Evolutionary conservation across 495 filamentous ascomycete genomes (phyloP), one percentile per base, ranked within the genome.

Genomic region (Filosporella fistucella): DNA sequence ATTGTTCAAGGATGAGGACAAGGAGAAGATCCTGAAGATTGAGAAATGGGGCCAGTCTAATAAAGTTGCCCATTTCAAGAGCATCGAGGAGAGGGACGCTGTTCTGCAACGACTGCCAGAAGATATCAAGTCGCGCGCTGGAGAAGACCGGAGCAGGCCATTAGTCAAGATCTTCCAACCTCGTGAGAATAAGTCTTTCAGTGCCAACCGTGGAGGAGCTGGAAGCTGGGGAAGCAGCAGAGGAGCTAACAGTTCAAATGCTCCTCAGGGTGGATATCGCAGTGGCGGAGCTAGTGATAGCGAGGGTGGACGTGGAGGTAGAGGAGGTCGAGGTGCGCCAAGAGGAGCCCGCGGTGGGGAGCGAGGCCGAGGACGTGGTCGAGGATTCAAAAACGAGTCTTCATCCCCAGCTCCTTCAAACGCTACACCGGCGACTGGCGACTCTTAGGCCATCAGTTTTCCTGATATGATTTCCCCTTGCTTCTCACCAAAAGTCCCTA

Each of bases 1-100:
- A 25, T 72, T 91, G 4, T 88, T 99, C 56, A 63, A 77, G 4
- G 82, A 94, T 11, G 88, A 94, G 51, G 88, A 95, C 60, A 83
- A 80, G 62, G 58, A 71, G 10, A 95, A 91, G 66, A 84, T 95
- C 43, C 45, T 69, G 33, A 82, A 85, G 63, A 76, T 96, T 34
- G 88, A 95, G 40, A 86, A 84, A 55, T 82, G 76, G 68, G 80
- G 80, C 18, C 81, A 80, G 52, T 77, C 72, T 41, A 90, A 87
- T 68, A 85, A 84, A 62, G 81, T 95, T 29, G 89, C 83, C 14
- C 82, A 86, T 23, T 96, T 96, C 71, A 71, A 80, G 37, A 85
- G 72, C 14, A 59, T 72, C 1, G 88, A 94, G 54, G 85, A 93
- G 20, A 85, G 89, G 51, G 86, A 86, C 54, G 77, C 74, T 20